Conservation (phyloP, 768 basidiomycete genomes). For the Suillus cothurnatus region DNA sequence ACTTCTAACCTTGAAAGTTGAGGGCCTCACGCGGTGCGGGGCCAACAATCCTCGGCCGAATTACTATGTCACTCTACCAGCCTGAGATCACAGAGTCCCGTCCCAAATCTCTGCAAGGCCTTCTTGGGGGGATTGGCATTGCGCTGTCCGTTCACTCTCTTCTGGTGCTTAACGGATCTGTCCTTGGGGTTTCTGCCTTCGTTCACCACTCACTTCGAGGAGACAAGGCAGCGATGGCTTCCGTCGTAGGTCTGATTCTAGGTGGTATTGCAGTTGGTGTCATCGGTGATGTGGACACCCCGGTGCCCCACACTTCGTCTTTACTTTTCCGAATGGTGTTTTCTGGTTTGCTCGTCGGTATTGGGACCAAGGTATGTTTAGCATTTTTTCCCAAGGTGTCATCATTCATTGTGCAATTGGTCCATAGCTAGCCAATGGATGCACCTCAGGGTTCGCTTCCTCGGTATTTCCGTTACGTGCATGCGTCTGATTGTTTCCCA, state of each 20-base stretch:
- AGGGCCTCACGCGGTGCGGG: not conserved
- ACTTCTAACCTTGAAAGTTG: not conserved
- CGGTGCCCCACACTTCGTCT: constrained; percentile 25
- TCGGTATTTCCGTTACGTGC: not conserved
- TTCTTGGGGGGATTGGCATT: constrained; percentile 57
- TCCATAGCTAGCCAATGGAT: constrained; percentile 57
- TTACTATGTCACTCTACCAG: not conserved
- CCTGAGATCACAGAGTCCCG: not conserved
- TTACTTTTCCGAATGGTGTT: constrained; percentile 36
- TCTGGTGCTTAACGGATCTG: constrained; percentile 53
- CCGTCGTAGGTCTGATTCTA: constrained; percentile 48
- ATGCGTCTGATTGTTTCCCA: constrained; percentile 4
- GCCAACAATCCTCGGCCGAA: not conserved
- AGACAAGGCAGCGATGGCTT: constrained; percentile 41
- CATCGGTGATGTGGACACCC: constrained; percentile 34
- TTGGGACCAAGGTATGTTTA: constrained; percentile 55
- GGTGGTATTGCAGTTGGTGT: constrained; percentile 48
- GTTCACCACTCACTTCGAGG: constrained; percentile 53
- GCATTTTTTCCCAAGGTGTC: not conserved
- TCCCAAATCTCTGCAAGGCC: constrained; percentile 51
- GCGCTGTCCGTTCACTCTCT: constrained; percentile 54
- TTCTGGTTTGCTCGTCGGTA: constrained; percentile 58
- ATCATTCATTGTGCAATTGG: not conserved
- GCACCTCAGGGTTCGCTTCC: constrained; percentile 58
- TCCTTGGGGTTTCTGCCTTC: constrained; percentile 65